Conservation (phyloP, 768 basidiomycete genomes). For the Tulasnella sp. region DNA sequence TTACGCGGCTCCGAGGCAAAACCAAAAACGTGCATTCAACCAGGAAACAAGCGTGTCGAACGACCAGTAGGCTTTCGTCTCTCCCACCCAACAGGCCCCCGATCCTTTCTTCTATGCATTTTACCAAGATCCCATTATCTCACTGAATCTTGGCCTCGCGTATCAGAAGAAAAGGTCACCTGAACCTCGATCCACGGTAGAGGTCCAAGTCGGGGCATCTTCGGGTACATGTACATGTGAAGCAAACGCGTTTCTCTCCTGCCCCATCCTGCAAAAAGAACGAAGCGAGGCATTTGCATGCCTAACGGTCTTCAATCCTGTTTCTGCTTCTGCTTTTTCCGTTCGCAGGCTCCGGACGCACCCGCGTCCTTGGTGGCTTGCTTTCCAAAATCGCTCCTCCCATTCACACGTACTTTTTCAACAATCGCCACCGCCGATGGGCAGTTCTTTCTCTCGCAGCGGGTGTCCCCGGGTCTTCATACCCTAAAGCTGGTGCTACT, state of each 20-base stretch:
- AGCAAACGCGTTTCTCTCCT: neutral
- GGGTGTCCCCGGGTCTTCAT: neutral
- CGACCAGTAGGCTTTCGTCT: neutral
- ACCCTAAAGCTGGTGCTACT: neutral
- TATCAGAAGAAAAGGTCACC: neutral
- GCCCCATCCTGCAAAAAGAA: neutral
- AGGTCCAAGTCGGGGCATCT: neutral
- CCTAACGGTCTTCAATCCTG: neutral
- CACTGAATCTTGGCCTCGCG: neutral
- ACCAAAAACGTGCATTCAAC: neutral
- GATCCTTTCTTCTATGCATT: neutral
- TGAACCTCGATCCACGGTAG: neutral
- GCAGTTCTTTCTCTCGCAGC: neutral
- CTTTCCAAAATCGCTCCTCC: neutral
- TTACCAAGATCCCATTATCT: neutral
- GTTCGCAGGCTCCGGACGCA: neutral
- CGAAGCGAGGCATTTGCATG: slow-evolving; percentile 1
- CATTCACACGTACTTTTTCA: neutral
- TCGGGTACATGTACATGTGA: neutral
- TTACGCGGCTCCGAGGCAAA: neutral
- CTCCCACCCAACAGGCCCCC: neutral
- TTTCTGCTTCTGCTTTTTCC: neutral
- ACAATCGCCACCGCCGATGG: neutral
- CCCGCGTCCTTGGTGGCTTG: neutral
- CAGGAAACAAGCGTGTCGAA: slow-evolving; percentile 1